phyloP scores from a whole-genome alignment of 192 early-diverging fungal species.

The Coemansia sp. region DNA sequence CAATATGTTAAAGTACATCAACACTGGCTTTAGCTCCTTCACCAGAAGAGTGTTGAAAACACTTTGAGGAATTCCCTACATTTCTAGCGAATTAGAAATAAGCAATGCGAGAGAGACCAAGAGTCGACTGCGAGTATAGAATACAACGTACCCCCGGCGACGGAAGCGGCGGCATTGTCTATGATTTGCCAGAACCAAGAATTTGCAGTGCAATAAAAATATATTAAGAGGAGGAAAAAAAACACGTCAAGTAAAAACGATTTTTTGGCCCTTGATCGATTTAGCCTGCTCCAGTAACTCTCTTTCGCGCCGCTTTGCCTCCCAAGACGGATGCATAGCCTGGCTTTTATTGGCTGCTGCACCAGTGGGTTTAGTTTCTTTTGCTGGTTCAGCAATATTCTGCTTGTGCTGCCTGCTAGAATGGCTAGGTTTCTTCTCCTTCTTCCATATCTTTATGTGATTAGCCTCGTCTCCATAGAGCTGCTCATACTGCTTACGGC shows the following conservation, averaged over 20 bases:
- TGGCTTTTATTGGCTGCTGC: neutral
- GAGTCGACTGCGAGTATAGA: too few species aligned
- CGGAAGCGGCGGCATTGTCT: too few species aligned
- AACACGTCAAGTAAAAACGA: conserved; percentile 38
- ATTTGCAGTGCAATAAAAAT: conserved; percentile 1
- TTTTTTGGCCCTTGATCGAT: conserved; percentile 53
- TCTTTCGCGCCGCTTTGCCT: conserved; percentile 48
- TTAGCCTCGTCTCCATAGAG: conserved; percentile 59
- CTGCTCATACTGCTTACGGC: conserved; percentile 49
- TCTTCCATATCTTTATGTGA: conserved; percentile 54
- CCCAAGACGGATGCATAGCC: conserved; percentile 44
- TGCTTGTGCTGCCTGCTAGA: conserved; percentile 27
- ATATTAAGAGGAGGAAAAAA: neutral
- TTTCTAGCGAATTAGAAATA: too few species aligned
- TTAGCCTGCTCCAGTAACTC: conserved; percentile 47
- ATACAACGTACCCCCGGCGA: too few species aligned
- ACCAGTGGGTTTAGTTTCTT: neutral
- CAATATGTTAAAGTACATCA: conserved; percentile 4
- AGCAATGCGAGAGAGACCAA: too few species aligned
- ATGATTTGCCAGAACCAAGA: too few species aligned
- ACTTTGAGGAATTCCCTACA: neutral
- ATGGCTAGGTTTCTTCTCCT: conserved; percentile 28
- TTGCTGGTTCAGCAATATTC: conserved; percentile 2
- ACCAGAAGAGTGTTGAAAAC: conserved; percentile 18
- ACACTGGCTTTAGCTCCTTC: conserved; percentile 19